Conservation (phyloP, 129 eudicot species). For the Lonicera japonica region DNA sequence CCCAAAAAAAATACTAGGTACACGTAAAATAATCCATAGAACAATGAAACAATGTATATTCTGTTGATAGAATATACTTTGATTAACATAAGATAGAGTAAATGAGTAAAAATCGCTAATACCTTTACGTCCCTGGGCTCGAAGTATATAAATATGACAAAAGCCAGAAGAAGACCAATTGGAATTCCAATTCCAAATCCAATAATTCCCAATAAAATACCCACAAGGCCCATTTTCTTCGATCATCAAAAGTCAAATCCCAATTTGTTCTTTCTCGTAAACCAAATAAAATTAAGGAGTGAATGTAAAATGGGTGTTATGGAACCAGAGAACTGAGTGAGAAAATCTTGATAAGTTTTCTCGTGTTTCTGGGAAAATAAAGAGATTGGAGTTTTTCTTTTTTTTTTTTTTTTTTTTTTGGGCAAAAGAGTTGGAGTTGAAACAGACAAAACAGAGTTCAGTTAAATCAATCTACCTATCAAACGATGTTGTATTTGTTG, state of each 20-base stretch:
- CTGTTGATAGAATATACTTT: too few species aligned
- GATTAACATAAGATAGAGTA: too few species aligned
- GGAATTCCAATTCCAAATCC: conserved; percentile 66
- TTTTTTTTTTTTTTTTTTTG: too few species aligned
- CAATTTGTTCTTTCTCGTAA: background rate
- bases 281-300: background rate
- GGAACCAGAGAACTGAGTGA: background rate
- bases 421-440: background rate
- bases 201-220: conserved; percentile 40
- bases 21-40: background rate
- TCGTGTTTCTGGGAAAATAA: background rate
- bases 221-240: conserved; percentile 41
- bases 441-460: conserved; percentile 3
- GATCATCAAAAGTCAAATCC: conserved; percentile 13
- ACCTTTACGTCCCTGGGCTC: conserved; percentile 56
- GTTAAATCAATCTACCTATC: background rate
- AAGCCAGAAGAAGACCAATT: conserved; percentile 51
- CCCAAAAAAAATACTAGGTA: background rate
- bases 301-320: background rate
- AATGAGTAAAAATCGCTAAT: background rate
- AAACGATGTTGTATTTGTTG: too few species aligned
- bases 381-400: background rate
- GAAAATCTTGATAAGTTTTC: background rate
- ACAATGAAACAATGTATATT: background rate
- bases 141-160: conserved; percentile 36